phyloP scores from a whole-genome alignment of 2,329 filamentous ascomycete species.

The Diaporthe sp. region DNA sequence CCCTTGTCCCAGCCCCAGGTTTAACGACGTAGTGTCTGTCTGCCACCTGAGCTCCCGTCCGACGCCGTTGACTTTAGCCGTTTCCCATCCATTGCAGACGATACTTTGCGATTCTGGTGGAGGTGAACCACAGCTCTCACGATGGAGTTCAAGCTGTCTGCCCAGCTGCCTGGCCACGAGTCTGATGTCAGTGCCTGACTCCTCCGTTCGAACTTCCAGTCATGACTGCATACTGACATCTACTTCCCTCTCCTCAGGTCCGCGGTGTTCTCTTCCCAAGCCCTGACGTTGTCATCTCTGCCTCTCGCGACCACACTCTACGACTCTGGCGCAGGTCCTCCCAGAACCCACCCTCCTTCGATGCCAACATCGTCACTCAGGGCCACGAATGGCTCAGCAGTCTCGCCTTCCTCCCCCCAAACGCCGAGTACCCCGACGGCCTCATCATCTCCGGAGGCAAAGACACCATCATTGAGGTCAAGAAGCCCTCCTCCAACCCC shows the following conservation, averaged over 20 bases:
- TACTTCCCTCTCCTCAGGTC: conserved; percentile 67
- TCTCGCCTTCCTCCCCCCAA: conserved; percentile 79
- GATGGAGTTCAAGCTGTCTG: conserved; percentile 88
- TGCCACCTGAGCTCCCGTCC: neutral
- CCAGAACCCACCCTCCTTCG: conserved; percentile 72
- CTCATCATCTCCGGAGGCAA: conserved; percentile 89
- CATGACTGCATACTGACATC: conserved; percentile 13
- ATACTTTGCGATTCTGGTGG: no score
- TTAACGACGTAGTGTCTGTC: neutral
- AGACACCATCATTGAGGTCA: conserved; percentile 92
- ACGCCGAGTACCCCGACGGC: conserved; percentile 76
- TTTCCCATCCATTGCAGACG: no score
- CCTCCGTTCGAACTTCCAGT: neutral
- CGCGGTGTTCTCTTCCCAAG: conserved; percentile 84
- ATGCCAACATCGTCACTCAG: conserved; percentile 81
- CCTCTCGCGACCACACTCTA: conserved; percentile 91
- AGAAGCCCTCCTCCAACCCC: conserved; percentile 73
- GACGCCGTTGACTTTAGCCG: neutral
- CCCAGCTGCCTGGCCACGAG: conserved; percentile 88
- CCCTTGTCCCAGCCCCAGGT: neutral
- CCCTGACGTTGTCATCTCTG: conserved; percentile 79
- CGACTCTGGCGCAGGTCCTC: conserved; percentile 81
- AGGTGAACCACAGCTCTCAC: neutral
- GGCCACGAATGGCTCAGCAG: conserved; percentile 90
- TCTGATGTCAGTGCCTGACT: conserved; percentile 80